A percentile compares a stretch with the other conserved stretches of the same genome.
Evolutionary conservation across 179 eudicot genomes (phyloP).

Genomic region (Beta corolliflora): DNA sequence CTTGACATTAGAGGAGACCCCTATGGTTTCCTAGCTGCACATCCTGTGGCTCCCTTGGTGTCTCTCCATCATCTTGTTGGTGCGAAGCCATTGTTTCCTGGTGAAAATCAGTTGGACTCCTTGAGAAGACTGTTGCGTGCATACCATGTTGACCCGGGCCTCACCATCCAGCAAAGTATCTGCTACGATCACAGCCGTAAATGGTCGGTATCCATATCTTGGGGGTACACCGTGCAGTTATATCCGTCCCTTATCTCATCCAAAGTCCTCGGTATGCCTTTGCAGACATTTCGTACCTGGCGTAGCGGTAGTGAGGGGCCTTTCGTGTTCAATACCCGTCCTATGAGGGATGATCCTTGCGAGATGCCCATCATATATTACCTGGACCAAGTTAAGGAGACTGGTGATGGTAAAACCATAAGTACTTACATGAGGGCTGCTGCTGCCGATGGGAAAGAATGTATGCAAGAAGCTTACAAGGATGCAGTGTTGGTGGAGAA

Average conservation of each 20-base stretch:
- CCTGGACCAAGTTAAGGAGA: constrained; percentile 49
- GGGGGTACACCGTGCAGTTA: constrained; percentile 91
- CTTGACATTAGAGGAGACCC: constrained; percentile 78
- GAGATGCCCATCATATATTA: constrained; percentile 56
- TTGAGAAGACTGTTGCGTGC: constrained; percentile 51
- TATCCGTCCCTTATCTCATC: constrained; percentile 55
- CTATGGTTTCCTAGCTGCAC: constrained; percentile 85
- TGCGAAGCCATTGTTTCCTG: constrained; percentile 63
- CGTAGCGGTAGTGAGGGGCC: constrained; percentile 67
- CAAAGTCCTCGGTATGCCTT: constrained; percentile 54
- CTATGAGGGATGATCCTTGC: constrained; percentile 49
- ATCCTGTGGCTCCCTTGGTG: constrained; percentile 79
- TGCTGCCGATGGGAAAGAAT: constrained; percentile 36
- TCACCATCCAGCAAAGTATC: constrained; percentile 65
- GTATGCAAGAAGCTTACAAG: constrained; percentile 39
- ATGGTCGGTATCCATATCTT: constrained; percentile 87
- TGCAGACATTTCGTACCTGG: constrained; percentile 79
- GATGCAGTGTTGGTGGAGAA: constrained; percentile 39
- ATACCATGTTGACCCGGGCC: constrained; percentile 56
- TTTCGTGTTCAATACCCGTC: constrained; percentile 81
- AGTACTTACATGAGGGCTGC: constrained; percentile 48
- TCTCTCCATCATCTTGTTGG: constrained; percentile 92
- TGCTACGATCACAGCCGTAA: constrained; percentile 58
- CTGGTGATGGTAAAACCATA: constrained; percentile 37
- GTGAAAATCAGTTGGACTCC: constrained; percentile 53